These are phyloP conservation scores for Penicillium sp. DNA, from an alignment of 2,329 filamentous ascomycete genomes.

Conservation along the genomic window DNA sequence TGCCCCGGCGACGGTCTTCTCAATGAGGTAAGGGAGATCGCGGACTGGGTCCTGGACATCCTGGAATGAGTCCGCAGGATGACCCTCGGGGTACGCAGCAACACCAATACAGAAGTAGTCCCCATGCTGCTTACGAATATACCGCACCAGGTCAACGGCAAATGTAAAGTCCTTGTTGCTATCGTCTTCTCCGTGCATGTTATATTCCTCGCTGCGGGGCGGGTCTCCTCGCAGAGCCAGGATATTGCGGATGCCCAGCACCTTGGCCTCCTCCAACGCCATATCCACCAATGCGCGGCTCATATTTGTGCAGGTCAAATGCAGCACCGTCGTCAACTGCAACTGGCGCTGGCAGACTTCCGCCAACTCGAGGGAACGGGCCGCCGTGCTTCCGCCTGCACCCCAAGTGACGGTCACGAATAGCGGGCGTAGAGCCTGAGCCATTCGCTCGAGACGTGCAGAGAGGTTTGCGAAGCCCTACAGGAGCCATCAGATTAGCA, in stretches of 20 bases:
- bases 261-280: constrained; percentile 87
- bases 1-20: constrained; percentile 88
- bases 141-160: constrained; percentile 84
- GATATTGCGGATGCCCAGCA: constrained; percentile 88
- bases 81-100: constrained; percentile 92
- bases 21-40: constrained; percentile 84
- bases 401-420: constrained; percentile 99
- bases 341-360: constrained; percentile 93
- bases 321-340: constrained; percentile 89
- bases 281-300: constrained; percentile 82
- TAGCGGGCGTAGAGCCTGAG: constrained; percentile 82
- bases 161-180: constrained; percentile 81
- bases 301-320: constrained; percentile 98
- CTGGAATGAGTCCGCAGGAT: constrained; percentile 87
- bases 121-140: constrained; percentile 82
- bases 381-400: constrained; percentile 87
- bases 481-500: constrained; percentile 30
- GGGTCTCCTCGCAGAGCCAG: constrained; percentile 90
- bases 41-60: constrained; percentile 67
- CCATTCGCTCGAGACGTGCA: constrained; percentile 92
- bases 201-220: constrained; percentile 85
- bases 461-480: constrained; percentile 89
- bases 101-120: constrained; percentile 97
- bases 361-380: constrained; percentile 89
- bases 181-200: constrained; percentile 63